A percentile compares a stretch with the other conserved stretches of the same genome.
These are phyloP conservation scores for Cladosporium phlei DNA, from an alignment of 2,329 filamentous ascomycete genomes.

Conservation along the genomic window DNA sequence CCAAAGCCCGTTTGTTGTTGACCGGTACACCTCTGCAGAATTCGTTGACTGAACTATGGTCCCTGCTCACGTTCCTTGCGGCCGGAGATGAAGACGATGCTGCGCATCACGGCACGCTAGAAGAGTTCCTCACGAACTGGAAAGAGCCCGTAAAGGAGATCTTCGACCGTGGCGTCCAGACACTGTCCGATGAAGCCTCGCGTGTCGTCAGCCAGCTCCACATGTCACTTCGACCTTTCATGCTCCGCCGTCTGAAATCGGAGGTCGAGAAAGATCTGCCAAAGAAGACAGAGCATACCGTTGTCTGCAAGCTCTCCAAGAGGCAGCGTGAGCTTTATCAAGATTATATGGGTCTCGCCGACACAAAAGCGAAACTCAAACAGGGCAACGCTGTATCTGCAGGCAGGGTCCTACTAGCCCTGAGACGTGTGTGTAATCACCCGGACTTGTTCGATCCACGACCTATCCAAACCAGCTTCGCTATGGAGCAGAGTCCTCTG, in stretches of 20 bases:
- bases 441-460: constrained; percentile 94
- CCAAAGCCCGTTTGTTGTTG: constrained; percentile 75
- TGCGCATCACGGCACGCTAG: constrained; percentile 80
- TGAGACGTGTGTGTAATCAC: constrained; percentile 97
- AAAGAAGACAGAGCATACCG: constrained; percentile 93
- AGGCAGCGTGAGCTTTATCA: constrained; percentile 94
- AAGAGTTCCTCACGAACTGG: constrained; percentile 95
- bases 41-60: constrained; percentile 95
- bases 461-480: constrained; percentile 94
- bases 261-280: constrained; percentile 99
- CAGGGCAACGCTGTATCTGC: constrained; percentile 97
- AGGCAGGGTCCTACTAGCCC: constrained; percentile 96
- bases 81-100: constrained; percentile 78
- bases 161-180: constrained; percentile 85
- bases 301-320: constrained; percentile 92
- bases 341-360: constrained; percentile 84
- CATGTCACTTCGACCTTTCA: constrained; percentile 85
- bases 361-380: constrained; percentile 81
- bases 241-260: constrained; percentile 84
- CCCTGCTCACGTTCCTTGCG: constrained; percentile 91
- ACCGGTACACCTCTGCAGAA: constrained; percentile 96
- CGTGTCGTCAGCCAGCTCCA: constrained; percentile 90
- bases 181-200: constrained; percentile 89
- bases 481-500: constrained; percentile 68
- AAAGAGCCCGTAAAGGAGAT: constrained; percentile 94